Conservation (phyloP, 164 flowering plant genomes). For the Chimonanthus praecox region DNA sequence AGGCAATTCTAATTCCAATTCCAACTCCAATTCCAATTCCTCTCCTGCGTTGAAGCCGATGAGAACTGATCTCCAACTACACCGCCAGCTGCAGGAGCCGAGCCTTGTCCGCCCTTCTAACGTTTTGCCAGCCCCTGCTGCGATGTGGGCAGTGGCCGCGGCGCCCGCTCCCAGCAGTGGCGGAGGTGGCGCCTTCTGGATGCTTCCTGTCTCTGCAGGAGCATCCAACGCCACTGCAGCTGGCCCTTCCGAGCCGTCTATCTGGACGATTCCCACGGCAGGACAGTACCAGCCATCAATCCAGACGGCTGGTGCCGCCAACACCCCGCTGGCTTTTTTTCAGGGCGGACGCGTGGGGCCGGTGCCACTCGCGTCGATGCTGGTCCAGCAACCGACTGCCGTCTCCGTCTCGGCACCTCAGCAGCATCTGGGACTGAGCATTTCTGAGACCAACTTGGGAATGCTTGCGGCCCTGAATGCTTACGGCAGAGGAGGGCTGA, state of each 20-base stretch:
- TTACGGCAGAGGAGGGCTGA: conserved; percentile 38
- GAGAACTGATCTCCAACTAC: conserved; percentile 7
- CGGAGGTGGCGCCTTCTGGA: conserved; percentile 53
- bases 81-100: conserved; percentile 6
- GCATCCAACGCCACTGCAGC: conserved; percentile 17
- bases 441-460: conserved; percentile 61
- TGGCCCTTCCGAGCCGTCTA: conserved; percentile 32
- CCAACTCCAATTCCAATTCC: conserved; percentile 9
- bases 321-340: conserved; percentile 4
- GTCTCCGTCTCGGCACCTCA: conserved; percentile 18
- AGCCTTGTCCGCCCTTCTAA: conserved; percentile 26
- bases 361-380: conserved; percentile 54
- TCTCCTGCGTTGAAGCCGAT: conserved; percentile 18
- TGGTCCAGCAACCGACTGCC: conserved; percentile 26
- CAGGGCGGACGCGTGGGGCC: conserved; percentile 35
- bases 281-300: conserved; percentile 20
- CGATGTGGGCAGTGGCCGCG: conserved; percentile 65
- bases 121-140: conserved; percentile 37
- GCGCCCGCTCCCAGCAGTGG: conserved; percentile 42
- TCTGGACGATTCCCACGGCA: conserved; percentile 57
- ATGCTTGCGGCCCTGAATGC: conserved; percentile 75
- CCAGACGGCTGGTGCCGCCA: not conserved
- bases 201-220: conserved; percentile 47
- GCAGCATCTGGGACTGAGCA: conserved; percentile 57
- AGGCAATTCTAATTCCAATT: not conserved